Conservation (phyloP, 1,139 yeast genomes). For the Pichia sp. region DNA sequence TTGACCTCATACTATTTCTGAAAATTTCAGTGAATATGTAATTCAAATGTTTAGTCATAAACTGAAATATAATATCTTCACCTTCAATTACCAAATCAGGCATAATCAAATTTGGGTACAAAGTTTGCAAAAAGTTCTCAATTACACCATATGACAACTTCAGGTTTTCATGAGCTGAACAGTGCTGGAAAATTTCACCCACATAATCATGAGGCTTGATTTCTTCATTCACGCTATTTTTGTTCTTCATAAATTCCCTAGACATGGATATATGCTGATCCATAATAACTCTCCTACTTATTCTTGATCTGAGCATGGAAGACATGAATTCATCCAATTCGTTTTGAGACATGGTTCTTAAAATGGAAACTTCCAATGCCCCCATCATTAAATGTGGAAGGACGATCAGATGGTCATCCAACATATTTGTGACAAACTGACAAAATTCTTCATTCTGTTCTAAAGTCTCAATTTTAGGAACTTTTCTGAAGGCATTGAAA, state of each 20-base stretch:
- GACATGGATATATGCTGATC: slow-evolving; percentile 84
- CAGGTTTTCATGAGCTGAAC: slow-evolving; percentile 68
- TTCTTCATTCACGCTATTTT: slow-evolving; percentile 13
- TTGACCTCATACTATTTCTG: slow-evolving; percentile 57
- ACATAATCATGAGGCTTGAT: slow-evolving; percentile 56
- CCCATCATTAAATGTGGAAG: slow-evolving; percentile 91
- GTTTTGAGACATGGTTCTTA: slow-evolving; percentile 51
- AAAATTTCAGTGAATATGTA: slow-evolving; percentile 81
- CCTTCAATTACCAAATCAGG: slow-evolving; percentile 77
- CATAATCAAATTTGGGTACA: slow-evolving; percentile 50
- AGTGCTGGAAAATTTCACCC: slow-evolving; percentile 79
- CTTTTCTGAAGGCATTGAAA: slow-evolving; percentile 74
- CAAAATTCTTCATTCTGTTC: slow-evolving; percentile 74
- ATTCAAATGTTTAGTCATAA: slow-evolving; percentile 78
- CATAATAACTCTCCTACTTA: slow-evolving; percentile 80
- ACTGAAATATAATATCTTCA: slow-evolving; percentile 58
- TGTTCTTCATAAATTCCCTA: slow-evolving; percentile 39
- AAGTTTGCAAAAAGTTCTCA: slow-evolving; percentile 33
- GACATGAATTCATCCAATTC: slow-evolving; percentile 68
- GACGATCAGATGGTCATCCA: slow-evolving; percentile 73
- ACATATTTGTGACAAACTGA: slow-evolving; percentile 46
- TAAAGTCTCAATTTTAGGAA: slow-evolving; percentile 55
- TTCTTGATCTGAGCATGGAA: slow-evolving; percentile 71
- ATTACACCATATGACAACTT: slow-evolving; percentile 46
- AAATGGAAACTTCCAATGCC: slow-evolving; percentile 69